Evolutionary conservation across 148 eudicot genomes (phyloP).

Genomic region (Diospyros kaki): DNA sequence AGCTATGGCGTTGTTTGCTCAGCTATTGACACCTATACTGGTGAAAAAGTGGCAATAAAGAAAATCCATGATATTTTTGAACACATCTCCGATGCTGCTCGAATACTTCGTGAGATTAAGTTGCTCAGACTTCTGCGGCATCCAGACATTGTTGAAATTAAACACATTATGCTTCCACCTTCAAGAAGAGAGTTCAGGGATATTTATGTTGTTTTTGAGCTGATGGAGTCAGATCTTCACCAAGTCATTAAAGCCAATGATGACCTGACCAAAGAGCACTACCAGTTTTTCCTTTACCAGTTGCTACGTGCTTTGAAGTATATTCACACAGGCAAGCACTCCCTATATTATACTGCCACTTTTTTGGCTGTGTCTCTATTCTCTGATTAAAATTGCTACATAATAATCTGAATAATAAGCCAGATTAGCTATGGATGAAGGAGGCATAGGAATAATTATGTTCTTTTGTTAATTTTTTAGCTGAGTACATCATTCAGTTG

Average conservation of each 20-base stretch:
- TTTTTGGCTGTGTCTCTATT: background rate
- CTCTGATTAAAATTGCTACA: background rate
- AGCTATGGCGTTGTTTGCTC: slow-evolving; percentile 74
- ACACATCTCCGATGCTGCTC: slow-evolving; percentile 61
- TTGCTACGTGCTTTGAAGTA: slow-evolving; percentile 60
- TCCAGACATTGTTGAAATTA: slow-evolving; percentile 67
- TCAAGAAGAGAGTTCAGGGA: slow-evolving; percentile 59
- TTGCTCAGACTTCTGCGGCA: slow-evolving; percentile 59
- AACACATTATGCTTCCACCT: slow-evolving; percentile 66
- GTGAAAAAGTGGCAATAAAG: slow-evolving; percentile 70
- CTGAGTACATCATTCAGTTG: background rate
- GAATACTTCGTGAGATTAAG: slow-evolving; percentile 67
- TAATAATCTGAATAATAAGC: background rate
- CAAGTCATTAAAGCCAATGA: slow-evolving; percentile 69
- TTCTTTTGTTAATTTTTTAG: slow-evolving; percentile 2
- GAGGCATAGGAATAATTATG: background rate
- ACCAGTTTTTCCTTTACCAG: slow-evolving; percentile 63
- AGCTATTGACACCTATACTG: slow-evolving; percentile 61
- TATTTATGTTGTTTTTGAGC: slow-evolving; percentile 65
- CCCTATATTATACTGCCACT: slow-evolving; percentile 3
- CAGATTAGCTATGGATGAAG: slow-evolving; percentile 1
- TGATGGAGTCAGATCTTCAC: slow-evolving; percentile 73
- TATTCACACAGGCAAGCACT: slow-evolving; percentile 50
- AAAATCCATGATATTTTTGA: slow-evolving; percentile 59
- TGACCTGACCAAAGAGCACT: slow-evolving; percentile 63